Evolutionary conservation across 768 basidiomycete species (phyloP).

Genomic region (Amanita phalloides): DNA sequence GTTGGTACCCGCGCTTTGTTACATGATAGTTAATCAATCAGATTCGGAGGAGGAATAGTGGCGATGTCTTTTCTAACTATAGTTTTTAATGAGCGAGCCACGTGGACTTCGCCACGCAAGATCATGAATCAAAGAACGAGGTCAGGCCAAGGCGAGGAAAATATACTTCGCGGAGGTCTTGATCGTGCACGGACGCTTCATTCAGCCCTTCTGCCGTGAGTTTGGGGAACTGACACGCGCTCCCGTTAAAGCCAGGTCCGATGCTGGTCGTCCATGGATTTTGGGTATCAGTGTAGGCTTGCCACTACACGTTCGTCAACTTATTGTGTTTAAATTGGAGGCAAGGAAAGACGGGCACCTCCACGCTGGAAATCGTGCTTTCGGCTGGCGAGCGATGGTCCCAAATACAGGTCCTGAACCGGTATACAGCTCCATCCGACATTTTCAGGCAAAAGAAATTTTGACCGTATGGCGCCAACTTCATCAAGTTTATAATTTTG

Average conservation of each 20-base stretch:
- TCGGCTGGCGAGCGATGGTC: slow-evolving; percentile 13
- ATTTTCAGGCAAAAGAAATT: slow-evolving; percentile 17
- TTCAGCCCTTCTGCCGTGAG: slow-evolving; percentile 32
- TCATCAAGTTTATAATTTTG: too few relatives aligned
- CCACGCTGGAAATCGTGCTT: slow-evolving; percentile 20
- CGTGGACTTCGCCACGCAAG: too few relatives aligned
- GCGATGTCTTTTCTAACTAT: too few relatives aligned
- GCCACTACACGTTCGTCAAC: slow-evolving; percentile 25
- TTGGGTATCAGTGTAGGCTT: slow-evolving; percentile 21
- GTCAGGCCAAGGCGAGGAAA: slow-evolving; percentile 27
- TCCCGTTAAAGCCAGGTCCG: slow-evolving; percentile 32
- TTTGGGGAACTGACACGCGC: slow-evolving; percentile 42
- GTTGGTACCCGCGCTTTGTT: too few relatives aligned
- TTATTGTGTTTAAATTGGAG: background rate
- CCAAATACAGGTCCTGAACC: slow-evolving; percentile 28
- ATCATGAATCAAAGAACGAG: slow-evolving; percentile 17
- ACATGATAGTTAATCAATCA: too few relatives aligned
- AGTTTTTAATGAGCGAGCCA: too few relatives aligned
- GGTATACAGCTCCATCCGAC: slow-evolving; percentile 29
- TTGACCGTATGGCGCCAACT: too few relatives aligned
- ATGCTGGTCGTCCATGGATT: slow-evolving; percentile 33
- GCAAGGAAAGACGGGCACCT: slow-evolving; percentile 13
- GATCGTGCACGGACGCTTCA: slow-evolving; percentile 33
- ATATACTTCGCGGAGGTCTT: slow-evolving; percentile 37
- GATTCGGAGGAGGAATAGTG: too few relatives aligned